Evolutionary conservation across 768 basidiomycete species (phyloP).

Genomic region (Tylopilus intermedius): DNA sequence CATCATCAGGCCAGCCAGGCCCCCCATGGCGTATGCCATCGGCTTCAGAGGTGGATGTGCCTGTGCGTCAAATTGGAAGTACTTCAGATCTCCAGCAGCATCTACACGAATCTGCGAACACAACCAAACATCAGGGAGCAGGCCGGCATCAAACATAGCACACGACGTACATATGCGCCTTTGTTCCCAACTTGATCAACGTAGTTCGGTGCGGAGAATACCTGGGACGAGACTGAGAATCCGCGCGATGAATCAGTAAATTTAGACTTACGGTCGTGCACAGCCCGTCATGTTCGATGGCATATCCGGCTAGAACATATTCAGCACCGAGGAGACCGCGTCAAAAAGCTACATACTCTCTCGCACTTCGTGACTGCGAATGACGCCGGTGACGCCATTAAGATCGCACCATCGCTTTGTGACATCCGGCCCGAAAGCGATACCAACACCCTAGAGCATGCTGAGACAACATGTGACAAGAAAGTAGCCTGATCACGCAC

Average conservation of each 20-base stretch:
- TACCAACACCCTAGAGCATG: conserved; percentile 75
- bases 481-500: conserved; percentile 40
- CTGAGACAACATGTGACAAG: conserved; percentile 10
- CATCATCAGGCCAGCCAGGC: conserved; percentile 68
- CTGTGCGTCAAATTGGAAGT: conserved; percentile 78
- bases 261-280: conserved; percentile 75
- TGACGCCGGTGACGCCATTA: conserved; percentile 82
- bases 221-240: conserved; percentile 39
- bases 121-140: conserved; percentile 1
- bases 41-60: conserved; percentile 89
- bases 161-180: conserved; percentile 76
- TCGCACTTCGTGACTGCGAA: conserved; percentile 95
- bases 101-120: conserved; percentile 71
- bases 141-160: background rate
- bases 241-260: background rate
- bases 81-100: conserved; percentile 64
- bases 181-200: conserved; percentile 90
- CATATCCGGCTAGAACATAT: conserved; percentile 68
- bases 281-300: conserved; percentile 89
- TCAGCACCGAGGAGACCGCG: conserved; percentile 3
- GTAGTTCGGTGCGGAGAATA: conserved; percentile 94
- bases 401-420: conserved; percentile 84
- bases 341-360: conserved; percentile 50
- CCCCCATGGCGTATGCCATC: conserved; percentile 81
- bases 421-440: conserved; percentile 93